Percentiles rank a stretch among this genome's conserved stretches.
phyloP scores from a whole-genome alignment of 2,329 filamentous ascomycete genomes.

The Hyphodiscus sp. region DNA sequence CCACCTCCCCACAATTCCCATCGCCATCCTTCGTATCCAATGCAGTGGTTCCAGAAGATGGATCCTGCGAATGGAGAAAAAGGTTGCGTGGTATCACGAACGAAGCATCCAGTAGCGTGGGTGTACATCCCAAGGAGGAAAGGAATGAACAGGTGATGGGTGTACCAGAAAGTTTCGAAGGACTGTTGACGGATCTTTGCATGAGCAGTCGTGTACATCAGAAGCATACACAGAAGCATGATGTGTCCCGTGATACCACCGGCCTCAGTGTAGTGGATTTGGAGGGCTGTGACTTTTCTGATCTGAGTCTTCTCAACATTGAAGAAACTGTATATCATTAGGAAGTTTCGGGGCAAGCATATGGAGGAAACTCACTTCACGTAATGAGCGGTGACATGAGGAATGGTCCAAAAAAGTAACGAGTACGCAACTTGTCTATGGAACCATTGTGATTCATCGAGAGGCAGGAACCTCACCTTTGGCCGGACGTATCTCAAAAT shows the following conservation, averaged over 20 bases:
- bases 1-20: constrained; percentile 88
- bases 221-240: constrained; percentile 97
- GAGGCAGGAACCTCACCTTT: constrained; percentile 77
- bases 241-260: constrained; percentile 93
- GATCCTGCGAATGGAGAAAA: constrained; percentile 80
- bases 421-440: constrained; percentile 91
- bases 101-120: constrained; percentile 93
- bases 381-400: constrained; percentile 79
- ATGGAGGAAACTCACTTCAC: constrained; percentile 64
- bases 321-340: constrained; percentile 61
- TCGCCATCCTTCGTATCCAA: constrained; percentile 94
- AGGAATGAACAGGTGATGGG: constrained; percentile 95
- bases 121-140: constrained; percentile 93
- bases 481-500: constrained; percentile 78
- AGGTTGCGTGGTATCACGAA: constrained; percentile 67
- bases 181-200: constrained; percentile 91
- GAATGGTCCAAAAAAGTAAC: constrained; percentile 71
- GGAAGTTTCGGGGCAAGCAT: neutral
- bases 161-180: constrained; percentile 99
- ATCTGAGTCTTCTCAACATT: constrained; percentile 86
- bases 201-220: constrained; percentile 97
- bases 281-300: constrained; percentile 69
- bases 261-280: constrained; percentile 86
- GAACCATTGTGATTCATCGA: constrained; percentile 98
- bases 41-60: constrained; percentile 83